These are phyloP conservation scores for Pleurozium schreberi DNA, from an alignment of 225 moss, liverwort and hornwort species.

Conservation along the genomic window DNA sequence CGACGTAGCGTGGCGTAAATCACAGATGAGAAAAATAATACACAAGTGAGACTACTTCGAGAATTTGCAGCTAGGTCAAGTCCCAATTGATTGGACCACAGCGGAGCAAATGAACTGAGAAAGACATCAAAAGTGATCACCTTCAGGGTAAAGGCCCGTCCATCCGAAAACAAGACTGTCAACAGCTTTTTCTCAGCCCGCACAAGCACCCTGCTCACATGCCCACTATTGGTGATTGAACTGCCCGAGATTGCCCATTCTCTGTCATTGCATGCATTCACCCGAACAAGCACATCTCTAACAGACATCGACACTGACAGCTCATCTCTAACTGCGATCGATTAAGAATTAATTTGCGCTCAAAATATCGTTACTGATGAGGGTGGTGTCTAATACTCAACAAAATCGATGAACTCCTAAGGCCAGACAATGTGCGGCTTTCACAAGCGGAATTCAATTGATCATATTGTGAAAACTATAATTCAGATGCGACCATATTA, in stretches of 20 bases:
- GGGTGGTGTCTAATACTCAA: not conserved
- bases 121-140: constrained; percentile 11
- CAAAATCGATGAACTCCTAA: too few species aligned
- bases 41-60: not conserved
- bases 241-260: constrained; percentile 31
- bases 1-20: not conserved
- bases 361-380: not conserved
- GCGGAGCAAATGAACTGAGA: not conserved
- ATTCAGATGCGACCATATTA: not conserved
- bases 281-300: constrained; percentile 16
- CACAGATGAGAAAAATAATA: not conserved
- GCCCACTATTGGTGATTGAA: constrained; percentile 38
- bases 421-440: not conserved
- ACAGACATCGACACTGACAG: not conserved
- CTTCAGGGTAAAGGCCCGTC: constrained; percentile 87
- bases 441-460: not conserved
- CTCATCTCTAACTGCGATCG: too few species aligned
- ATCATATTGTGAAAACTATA: not conserved
- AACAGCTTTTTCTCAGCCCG: constrained; percentile 87
- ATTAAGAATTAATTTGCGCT: not conserved
- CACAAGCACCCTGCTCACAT: constrained; percentile 79
- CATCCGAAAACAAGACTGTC: constrained; percentile 93
- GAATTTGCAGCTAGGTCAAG: not conserved
- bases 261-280: constrained; percentile 5
- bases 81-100: not conserved